Evolutionary conservation across 169 alveolate species (phyloP).

Genomic region (Plasmodium gaboni): DNA sequence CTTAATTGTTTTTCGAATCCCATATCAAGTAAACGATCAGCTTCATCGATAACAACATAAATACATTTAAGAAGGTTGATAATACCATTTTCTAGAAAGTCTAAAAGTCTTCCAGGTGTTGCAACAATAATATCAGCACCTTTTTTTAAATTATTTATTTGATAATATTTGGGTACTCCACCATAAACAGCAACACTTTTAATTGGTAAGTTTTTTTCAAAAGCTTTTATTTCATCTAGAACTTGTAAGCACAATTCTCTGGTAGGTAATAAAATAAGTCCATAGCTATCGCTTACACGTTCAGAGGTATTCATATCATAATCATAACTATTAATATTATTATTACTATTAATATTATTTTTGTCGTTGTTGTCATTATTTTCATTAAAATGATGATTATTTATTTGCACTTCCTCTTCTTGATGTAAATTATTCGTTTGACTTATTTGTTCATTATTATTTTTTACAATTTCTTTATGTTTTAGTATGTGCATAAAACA

Average conservation of each 20-base stretch:
- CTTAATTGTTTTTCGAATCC: slow-evolving; percentile 96
- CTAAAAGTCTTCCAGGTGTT: slow-evolving; percentile 97
- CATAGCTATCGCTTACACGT: slow-evolving; percentile 80
- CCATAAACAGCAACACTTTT: slow-evolving; percentile 90
- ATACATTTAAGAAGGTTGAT: slow-evolving; percentile 91
- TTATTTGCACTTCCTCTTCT: slow-evolving; percentile 86
- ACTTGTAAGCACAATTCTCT: slow-evolving; percentile 93
- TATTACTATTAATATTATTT: background rate
- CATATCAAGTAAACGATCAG: slow-evolving; percentile 98
- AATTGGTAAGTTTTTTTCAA: slow-evolving; percentile 80
- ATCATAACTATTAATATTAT: slow-evolving; percentile 62
- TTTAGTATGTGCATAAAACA: slow-evolving; percentile 92
- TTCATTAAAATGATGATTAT: slow-evolving; percentile 77
- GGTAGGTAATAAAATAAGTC: slow-evolving; percentile 90
- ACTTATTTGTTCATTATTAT: slow-evolving; percentile 69
- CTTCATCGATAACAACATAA: slow-evolving; percentile 97
- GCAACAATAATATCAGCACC: slow-evolving; percentile 97
- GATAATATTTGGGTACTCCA: slow-evolving; percentile 87
- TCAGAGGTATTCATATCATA: slow-evolving; percentile 62
- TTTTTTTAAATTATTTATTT: slow-evolving; percentile 83
- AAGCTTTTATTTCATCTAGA: slow-evolving; percentile 80
- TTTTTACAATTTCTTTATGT: slow-evolving; percentile 67
- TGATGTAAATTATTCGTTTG: too few species aligned
- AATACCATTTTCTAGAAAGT: slow-evolving; percentile 90
- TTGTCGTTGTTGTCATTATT: background rate